Percentiles rank a stretch among this genome's conserved stretches.
These are phyloP conservation scores for Leavenworthia alabamica DNA, from an alignment of 345 rosid genomes.

Conservation along the genomic window DNA sequence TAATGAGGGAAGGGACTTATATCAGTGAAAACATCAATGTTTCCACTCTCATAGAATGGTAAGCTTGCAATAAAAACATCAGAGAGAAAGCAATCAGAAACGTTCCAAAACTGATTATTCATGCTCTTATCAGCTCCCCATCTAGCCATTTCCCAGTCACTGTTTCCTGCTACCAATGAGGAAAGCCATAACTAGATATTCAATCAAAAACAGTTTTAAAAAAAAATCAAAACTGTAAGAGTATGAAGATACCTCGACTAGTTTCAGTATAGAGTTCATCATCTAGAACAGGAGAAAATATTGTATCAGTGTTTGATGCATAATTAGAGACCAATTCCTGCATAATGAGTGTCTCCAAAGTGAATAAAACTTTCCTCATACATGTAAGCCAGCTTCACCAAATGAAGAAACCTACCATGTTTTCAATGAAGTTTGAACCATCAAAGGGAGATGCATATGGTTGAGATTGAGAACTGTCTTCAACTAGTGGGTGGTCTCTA, in stretches of 20 bases:
- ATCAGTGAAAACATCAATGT: background rate
- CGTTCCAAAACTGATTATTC: background rate
- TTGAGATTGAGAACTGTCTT: background rate
- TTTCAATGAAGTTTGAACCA: background rate
- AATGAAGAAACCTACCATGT: background rate
- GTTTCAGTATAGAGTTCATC: background rate
- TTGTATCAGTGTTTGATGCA: background rate
- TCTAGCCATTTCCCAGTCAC: background rate
- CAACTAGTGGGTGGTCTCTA: background rate
- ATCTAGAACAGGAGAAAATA: constrained; percentile 15
- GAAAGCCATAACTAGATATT: background rate
- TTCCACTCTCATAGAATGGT: constrained; percentile 1
- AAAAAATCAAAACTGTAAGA: background rate
- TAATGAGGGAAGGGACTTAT: constrained; percentile 37
- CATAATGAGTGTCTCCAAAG: background rate
- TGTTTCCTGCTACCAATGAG: background rate
- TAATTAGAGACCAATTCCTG: background rate
- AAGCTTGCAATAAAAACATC: constrained; percentile 13
- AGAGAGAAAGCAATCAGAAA: background rate
- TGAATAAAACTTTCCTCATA: background rate
- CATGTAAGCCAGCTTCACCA: background rate
- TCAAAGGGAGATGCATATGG: background rate
- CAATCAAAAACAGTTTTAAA: background rate
- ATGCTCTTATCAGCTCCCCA: background rate
- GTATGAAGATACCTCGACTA: background rate